phyloP scores from a whole-genome alignment of 2,329 filamentous ascomycete species.

The Tolypocladium nubicola region DNA sequence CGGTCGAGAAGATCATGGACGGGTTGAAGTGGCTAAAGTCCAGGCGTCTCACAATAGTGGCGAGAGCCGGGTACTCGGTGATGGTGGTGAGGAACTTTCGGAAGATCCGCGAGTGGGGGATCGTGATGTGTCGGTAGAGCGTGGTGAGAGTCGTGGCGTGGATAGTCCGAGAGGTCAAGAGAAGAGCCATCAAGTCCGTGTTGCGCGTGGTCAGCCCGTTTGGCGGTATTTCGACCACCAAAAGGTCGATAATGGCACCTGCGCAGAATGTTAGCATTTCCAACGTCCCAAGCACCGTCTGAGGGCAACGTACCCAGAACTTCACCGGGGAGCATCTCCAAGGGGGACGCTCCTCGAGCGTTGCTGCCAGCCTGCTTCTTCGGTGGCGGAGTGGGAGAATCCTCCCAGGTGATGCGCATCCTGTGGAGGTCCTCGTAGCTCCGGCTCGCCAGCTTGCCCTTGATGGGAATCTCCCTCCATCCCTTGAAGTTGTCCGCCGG shows the following conservation, averaged over 20 bases:
- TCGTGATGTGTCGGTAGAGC: slow-evolving; percentile 69
- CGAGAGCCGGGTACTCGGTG: slow-evolving; percentile 53
- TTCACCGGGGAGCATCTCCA: slow-evolving; percentile 62
- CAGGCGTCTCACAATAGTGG: slow-evolving; percentile 64
- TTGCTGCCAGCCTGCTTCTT: slow-evolving; percentile 18
- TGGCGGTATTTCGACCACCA: slow-evolving; percentile 61
- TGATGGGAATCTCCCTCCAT: slow-evolving; percentile 52
- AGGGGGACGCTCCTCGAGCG: slow-evolving; percentile 38
- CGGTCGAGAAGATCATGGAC: slow-evolving; percentile 63
- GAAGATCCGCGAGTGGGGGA: slow-evolving; percentile 75
- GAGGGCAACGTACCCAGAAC: slow-evolving; percentile 50
- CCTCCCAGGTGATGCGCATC: slow-evolving; percentile 44
- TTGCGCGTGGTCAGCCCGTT: slow-evolving; percentile 69
- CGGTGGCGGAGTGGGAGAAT: slow-evolving; percentile 22
- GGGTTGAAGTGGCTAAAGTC: slow-evolving; percentile 85
- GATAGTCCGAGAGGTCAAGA: slow-evolving; percentile 65
- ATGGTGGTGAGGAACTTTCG: slow-evolving; percentile 69
- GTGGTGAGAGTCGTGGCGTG: slow-evolving; percentile 64
- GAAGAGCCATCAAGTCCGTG: slow-evolving; percentile 64
- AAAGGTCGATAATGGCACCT: slow-evolving; percentile 65
- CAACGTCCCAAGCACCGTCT: not conserved
- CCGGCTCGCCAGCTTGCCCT: slow-evolving; percentile 47
- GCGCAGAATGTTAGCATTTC: slow-evolving; percentile 2
- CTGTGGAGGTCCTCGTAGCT: slow-evolving; percentile 51
- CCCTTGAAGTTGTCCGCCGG: slow-evolving; percentile 48